Percentiles rank a stretch among this genome's conserved stretches.
Evolutionary conservation across 495 filamentous ascomycete species (phyloP).

Genomic region (Aspergillus panamensis): DNA sequence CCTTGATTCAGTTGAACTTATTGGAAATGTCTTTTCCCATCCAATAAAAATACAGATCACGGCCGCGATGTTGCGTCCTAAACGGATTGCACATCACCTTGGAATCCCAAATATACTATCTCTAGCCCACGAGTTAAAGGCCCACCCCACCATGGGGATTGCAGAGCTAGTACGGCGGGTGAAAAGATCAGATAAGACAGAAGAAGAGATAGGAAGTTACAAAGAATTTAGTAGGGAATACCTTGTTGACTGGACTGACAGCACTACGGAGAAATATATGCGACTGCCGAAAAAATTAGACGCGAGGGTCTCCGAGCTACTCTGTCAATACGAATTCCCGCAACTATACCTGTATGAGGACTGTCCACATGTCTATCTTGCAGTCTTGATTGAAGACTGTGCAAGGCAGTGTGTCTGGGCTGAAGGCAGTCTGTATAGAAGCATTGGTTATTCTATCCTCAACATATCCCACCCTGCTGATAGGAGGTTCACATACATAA

Average conservation of each 20-base stretch:
- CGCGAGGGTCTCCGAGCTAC: constrained; percentile 36
- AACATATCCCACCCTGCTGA: constrained; percentile 33
- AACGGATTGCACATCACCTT: constrained; percentile 36
- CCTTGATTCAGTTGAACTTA: constrained; percentile 46
- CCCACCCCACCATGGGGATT: constrained; percentile 24
- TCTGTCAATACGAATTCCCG: constrained; percentile 31
- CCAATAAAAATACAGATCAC: constrained; percentile 24
- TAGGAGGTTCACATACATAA: constrained; percentile 24
- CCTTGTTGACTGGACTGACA: background rate
- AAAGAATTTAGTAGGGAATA: constrained; percentile 46
- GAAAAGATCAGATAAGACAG: constrained; percentile 16
- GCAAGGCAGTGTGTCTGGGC: constrained; percentile 62
- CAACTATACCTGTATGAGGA: constrained; percentile 12
- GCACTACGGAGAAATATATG: background rate
- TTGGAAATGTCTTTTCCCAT: constrained; percentile 17
- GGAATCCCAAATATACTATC: constrained; percentile 30
- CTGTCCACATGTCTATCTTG: constrained; percentile 52
- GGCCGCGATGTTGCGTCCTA: constrained; percentile 37
- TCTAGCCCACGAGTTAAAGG: constrained; percentile 37
- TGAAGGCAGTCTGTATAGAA: constrained; percentile 48
- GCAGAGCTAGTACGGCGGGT: constrained; percentile 32
- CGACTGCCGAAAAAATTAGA: constrained; percentile 23
- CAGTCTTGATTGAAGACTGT: constrained; percentile 56
- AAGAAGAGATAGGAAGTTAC: constrained; percentile 28
- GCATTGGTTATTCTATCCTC: constrained; percentile 57